Base-by-base conservation (phyloP, 2,329 filamentous ascomycete genomes). In the Penicillium sclerotigenum region DNA sequence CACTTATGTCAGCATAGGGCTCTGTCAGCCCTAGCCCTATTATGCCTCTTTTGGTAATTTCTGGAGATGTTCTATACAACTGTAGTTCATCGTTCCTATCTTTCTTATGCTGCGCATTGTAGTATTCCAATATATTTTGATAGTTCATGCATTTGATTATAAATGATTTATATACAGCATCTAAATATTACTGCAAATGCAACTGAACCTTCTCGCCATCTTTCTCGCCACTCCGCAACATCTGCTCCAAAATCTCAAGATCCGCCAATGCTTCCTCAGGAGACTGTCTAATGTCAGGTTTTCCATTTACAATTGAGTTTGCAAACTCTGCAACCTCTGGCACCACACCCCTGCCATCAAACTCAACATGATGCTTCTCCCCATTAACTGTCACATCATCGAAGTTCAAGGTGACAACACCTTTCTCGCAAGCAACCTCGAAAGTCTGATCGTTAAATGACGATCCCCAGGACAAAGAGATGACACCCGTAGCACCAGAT, bases 281-380 rank as follows among this genome's bases (percentile, higher is more conserved):
- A 13, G 71, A 75, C 65, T 82, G 78, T 59, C 69, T 54, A 40
- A 62, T 70, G 55, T 83, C 73, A 37, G 63, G 60, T 40, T 67
- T 72, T 2, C 77, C 80, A 26, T 67, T 67, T 4, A 67, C 65
- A 50, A 84, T 67, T n/a, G 75, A 74, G 62, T 77, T 71, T 3
- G 75, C 81, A 76, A 82, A 84, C 2, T 77, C 79, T 47, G 73
- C 74, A 10, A 84, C 73, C 62, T 85, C 83, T 37, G 77, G 73
- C 47, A 73, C 76, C 4, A 84, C 79, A 0, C 80, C 80, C n/a
- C 70, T 76, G 1, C 75, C 75, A 54, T 82, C 78, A 52, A 80
- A 76, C 24, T 71, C 62, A 51, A 81, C 77, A 31, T 78, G 73
- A 51, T 75, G 71, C 5, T 59, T 66, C 54, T 76, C 71, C 16